Evolutionary conservation across 164 flowering plant species (phyloP).

Genomic region (Nelumbo lutea): DNA sequence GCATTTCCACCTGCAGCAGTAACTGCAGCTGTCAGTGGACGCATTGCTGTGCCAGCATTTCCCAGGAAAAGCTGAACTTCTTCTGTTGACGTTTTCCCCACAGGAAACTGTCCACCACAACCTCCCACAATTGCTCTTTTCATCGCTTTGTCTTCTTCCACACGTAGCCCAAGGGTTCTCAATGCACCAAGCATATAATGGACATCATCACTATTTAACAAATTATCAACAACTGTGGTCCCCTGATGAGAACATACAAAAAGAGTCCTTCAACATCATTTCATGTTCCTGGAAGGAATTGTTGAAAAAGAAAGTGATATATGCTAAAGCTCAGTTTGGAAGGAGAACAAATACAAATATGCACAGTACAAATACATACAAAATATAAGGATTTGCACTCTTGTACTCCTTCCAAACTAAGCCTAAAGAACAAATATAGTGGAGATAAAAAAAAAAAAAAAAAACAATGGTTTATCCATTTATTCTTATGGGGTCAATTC

Average conservation of each 20-base stretch:
- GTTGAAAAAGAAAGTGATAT: too few species aligned
- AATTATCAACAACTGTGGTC: conserved; percentile 88
- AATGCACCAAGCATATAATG: conserved; percentile 89
- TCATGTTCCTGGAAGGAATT: too few species aligned
- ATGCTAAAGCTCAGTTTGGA: too few species aligned
- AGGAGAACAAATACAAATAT: too few species aligned
- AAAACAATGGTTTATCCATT: too few species aligned
- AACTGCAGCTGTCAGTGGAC: conserved; percentile 97
- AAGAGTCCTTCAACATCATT: neutral
- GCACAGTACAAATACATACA: too few species aligned
- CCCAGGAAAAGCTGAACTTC: conserved; percentile 89
- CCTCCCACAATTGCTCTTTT: conserved; percentile 74
- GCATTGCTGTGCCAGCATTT: conserved; percentile 99
- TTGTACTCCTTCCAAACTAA: too few species aligned
- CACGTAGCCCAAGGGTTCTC: conserved; percentile 63
- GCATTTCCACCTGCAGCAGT: conserved; percentile 92
- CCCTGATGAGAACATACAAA: conserved; percentile 40
- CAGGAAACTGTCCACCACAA: conserved; percentile 80
- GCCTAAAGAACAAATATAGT: too few species aligned
- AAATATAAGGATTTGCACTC: too few species aligned
- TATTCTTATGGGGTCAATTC: too few species aligned
- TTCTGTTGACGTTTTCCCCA: conserved; percentile 46
- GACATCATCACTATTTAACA: conserved; percentile 84
- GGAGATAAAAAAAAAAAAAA: too few species aligned
- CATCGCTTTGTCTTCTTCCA: conserved; percentile 49